Percentiles rank a stretch among this genome's conserved stretches.
Conservation (phyloP, 306 rosid genomes). For the Sesbania bispinosa region DNA sequence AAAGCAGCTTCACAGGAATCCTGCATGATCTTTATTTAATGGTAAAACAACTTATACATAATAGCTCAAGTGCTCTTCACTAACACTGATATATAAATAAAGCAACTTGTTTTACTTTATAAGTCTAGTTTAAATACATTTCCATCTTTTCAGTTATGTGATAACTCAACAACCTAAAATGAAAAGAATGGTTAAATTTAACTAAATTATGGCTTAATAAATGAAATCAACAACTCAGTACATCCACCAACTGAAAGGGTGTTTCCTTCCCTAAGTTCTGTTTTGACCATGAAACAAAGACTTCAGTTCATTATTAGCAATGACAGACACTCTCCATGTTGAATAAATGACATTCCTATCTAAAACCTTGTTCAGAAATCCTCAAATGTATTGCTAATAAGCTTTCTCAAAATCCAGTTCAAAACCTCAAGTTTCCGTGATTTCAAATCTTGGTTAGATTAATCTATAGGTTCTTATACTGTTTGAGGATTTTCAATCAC, state of each 20-base stretch:
- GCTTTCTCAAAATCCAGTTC: background rate
- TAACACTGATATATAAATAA: background rate
- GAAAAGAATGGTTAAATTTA: background rate
- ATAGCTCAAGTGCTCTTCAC: background rate
- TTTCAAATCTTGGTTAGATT: background rate
- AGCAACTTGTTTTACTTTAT: background rate
- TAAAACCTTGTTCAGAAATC: background rate
- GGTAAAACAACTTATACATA: background rate
- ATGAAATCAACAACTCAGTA: background rate
- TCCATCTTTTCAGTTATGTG: background rate
- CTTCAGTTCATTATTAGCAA: background rate
- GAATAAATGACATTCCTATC: background rate
- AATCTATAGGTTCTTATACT: background rate
- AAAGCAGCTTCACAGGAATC: background rate
- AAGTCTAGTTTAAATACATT: too few species aligned
- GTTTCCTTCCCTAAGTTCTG: background rate
- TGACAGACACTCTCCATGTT: background rate
- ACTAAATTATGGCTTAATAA: background rate
- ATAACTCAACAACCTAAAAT: constrained; percentile 3
- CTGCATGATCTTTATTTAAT: background rate
- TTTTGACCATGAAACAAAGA: background rate
- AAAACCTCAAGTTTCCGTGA: background rate
- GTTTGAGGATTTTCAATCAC: background rate
- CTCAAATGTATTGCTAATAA: background rate
- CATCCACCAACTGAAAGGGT: background rate